A percentile compares a stretch with the other conserved stretches of the same genome.
These are phyloP conservation scores for Naegleria gruberi DNA, from an alignment of 208 protist species.

Conservation along the genomic window DNA sequence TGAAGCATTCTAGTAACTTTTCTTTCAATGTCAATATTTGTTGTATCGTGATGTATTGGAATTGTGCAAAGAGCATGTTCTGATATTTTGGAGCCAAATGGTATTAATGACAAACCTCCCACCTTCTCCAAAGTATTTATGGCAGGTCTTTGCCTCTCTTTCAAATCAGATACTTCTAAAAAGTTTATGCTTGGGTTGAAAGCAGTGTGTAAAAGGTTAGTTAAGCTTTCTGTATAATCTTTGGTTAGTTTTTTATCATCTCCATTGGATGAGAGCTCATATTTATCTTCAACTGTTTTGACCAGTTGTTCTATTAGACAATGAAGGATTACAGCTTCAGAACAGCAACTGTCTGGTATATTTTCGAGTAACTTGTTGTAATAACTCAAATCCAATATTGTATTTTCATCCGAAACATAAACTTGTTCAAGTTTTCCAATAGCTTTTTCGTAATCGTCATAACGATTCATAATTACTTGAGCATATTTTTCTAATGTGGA, in stretches of 20 bases:
- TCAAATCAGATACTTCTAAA: not conserved
- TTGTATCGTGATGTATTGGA: not conserved
- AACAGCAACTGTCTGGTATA: not conserved
- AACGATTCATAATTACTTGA: not conserved
- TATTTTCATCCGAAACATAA: not conserved
- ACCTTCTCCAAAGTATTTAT: not conserved
- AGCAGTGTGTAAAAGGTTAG: not conserved
- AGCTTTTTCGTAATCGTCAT: not conserved
- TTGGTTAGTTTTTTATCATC: not conserved
- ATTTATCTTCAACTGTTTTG: not conserved
- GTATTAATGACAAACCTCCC: not conserved
- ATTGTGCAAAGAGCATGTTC: not conserved
- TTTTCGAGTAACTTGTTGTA: not conserved
- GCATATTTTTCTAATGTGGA: not conserved
- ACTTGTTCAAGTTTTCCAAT: not conserved
- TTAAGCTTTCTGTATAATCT: not conserved
- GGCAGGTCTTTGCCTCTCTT: not conserved
- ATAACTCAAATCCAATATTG: not conserved
- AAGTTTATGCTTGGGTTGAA: not conserved
- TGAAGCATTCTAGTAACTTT: not conserved
- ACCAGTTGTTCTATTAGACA: not conserved
- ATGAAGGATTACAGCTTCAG: not conserved
- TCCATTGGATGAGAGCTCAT: not conserved
- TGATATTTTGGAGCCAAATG: not conserved
- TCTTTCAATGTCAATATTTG: not conserved